Evolutionary conservation across 2,329 filamentous ascomycete species (phyloP).

Genomic region (Trichophyton verrucosum): DNA sequence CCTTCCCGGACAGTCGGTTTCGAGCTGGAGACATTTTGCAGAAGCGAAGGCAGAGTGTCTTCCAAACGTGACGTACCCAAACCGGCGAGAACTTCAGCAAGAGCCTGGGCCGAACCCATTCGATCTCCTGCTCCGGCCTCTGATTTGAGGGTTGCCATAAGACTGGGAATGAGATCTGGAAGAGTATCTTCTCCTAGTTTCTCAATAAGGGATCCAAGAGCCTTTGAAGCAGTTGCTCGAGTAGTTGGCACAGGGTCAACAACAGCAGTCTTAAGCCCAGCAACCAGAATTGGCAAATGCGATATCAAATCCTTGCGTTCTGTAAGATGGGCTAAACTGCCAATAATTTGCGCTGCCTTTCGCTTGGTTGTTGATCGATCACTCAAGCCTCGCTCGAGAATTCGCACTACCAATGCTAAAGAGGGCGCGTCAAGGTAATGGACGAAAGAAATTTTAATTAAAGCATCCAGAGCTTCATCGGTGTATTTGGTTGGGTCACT

Average conservation of each 20-base stretch:
- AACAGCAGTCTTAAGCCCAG: conserved; percentile 74
- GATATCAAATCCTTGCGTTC: conserved; percentile 87
- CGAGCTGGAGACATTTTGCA: conserved; percentile 87
- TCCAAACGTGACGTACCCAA: conserved; percentile 84
- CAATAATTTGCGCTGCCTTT: conserved; percentile 94
- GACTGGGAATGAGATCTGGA: conserved; percentile 89
- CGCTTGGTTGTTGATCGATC: conserved; percentile 91
- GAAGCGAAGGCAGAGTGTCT: conserved; percentile 87
- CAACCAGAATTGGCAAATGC: conserved; percentile 83
- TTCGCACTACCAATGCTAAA: conserved; percentile 84
- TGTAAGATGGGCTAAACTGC: conserved; percentile 89
- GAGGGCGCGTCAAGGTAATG: conserved; percentile 98
- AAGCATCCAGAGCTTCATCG: conserved; percentile 78
- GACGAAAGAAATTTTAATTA: conserved; percentile 97
- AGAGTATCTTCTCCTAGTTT: conserved; percentile 95
- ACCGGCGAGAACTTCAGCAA: conserved; percentile 90
- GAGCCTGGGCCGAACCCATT: conserved; percentile 87
- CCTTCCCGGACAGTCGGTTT: conserved; percentile 88
- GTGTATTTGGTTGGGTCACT: conserved; percentile 97
- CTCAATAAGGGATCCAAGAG: conserved; percentile 89
- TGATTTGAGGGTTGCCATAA: conserved; percentile 96
- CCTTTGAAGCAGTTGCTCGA: conserved; percentile 88
- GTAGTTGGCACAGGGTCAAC: conserved; percentile 96
- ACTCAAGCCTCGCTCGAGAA: conserved; percentile 79
- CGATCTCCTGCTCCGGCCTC: conserved; percentile 94